Base-by-base conservation (phyloP, 352 stramenopile species). In the Phytopythium montanum region DNA sequence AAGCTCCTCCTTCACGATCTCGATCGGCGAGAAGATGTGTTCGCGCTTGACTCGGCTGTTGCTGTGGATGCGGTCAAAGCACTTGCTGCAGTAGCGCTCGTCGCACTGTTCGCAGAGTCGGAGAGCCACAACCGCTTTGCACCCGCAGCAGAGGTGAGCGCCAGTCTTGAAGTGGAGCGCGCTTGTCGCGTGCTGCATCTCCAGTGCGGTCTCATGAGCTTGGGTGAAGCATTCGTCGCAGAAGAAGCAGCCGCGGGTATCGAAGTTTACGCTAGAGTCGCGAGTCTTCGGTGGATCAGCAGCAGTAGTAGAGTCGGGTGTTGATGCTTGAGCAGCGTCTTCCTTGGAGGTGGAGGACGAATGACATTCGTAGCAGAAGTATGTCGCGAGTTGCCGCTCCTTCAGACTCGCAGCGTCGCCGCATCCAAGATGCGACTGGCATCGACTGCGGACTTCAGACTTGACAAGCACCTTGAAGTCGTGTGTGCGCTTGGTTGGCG, bases 1-100 rank as follows among this genome's bases (percentile, higher is more conserved):
- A 1, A 92, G 66, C 51, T 80, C 46, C 25, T 87, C 77, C 26
- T 89, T 87, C 16, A 87, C 36, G 5, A 92, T 70, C 33, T 89
- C 73, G 5, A 89, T 58, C 4, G 54, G 3, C 29, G 59, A 71
- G 52, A 72, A 87, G 0, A 49, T 50, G 57, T 92, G 81, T 16
- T 67, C 51, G 42, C 56, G 52, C 28, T 81, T 81, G 55, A 62
- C 57, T 3, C 57, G 63, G 21, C 60, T 70, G 46, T 71, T 62
- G 48, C 42, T 59, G 44, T 76, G 74, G 39, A 73, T 72, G 18
- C 25, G 31, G 13, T 66, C 71, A 56, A 79, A 93, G 65, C 83
- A 93, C 1, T 14, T 2, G 5, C 60, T 56, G 54, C 83, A 94
- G 34, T 88, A 91, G 23, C 61, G 71, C 34, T 92, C 82, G 41